Percentiles rank a stretch among this genome's conserved stretches.
Conservation (phyloP, 306 rosid genomes). For the Prunus padus region DNA sequence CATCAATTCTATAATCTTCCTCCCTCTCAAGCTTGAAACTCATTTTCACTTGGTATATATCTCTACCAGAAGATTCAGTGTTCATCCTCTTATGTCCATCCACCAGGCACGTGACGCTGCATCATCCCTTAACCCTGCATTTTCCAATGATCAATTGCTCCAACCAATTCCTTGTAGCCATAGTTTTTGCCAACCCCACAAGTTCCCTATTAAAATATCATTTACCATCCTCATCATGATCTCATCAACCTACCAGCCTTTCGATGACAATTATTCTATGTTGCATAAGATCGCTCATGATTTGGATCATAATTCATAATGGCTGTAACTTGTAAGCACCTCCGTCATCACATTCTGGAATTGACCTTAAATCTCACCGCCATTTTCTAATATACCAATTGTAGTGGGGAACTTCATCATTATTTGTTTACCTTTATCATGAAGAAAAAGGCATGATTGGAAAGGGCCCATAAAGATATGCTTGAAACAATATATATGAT, state of each 20-base stretch:
- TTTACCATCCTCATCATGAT: neutral
- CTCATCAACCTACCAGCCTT: conserved; percentile 5
- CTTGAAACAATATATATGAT: conserved; percentile 21
- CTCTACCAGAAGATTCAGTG: neutral
- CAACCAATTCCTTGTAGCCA: neutral
- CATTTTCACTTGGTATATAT: neutral
- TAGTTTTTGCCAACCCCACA: neutral
- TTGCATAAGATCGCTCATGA: neutral
- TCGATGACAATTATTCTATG: neutral
- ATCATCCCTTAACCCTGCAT: neutral
- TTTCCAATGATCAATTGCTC: neutral
- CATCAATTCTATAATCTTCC: neutral
- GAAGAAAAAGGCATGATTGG: conserved; percentile 3
- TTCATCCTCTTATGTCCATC: neutral
- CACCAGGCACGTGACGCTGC: conserved; percentile 1
- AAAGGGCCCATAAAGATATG: conserved; percentile 17
- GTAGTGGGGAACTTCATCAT: neutral
- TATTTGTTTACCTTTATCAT: neutral
- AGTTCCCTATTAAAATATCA: neutral
- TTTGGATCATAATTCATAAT: neutral
- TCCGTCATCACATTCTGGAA: neutral
- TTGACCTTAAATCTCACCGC: neutral
- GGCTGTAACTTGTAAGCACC: neutral
- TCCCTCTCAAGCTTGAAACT: neutral
- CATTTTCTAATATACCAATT: neutral